A percentile compares a stretch with the other conserved stretches of the same genome.
These are phyloP conservation scores for Talaromyces sp. DNA, from an alignment of 2,329 filamentous ascomycete genomes.

Conservation along the genomic window DNA sequence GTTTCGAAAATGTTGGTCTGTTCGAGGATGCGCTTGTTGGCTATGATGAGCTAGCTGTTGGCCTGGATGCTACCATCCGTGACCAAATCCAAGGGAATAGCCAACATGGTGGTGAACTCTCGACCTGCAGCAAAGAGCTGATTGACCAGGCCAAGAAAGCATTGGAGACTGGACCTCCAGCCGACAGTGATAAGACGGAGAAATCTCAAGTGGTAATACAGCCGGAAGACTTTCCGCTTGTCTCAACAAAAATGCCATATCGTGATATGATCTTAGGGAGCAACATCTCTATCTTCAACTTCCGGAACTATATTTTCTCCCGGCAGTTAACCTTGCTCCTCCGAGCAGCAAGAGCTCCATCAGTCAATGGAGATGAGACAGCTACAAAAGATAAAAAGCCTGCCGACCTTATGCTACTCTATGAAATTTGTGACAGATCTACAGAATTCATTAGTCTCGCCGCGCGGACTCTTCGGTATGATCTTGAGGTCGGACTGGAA, in stretches of 20 bases:
- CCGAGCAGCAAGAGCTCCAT: constrained; percentile 70
- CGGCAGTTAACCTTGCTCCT: constrained; percentile 82
- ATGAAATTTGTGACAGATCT: constrained; percentile 81
- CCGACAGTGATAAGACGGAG: constrained; percentile 33
- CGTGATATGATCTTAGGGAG: constrained; percentile 90
- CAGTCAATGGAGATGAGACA: constrained; percentile 37
- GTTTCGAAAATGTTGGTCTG: constrained; percentile 93
- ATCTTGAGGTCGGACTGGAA: constrained; percentile 67
- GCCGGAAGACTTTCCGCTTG: constrained; percentile 43
- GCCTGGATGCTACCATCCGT: constrained; percentile 78
- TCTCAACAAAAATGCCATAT: constrained; percentile 73
- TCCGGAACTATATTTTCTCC: constrained; percentile 89
- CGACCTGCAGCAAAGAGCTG: constrained; percentile 73
- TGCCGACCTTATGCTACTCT: constrained; percentile 78
- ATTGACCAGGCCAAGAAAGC: constrained; percentile 61
- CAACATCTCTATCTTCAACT: constrained; percentile 95
- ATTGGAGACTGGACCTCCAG: constrained; percentile 41
- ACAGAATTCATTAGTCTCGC: constrained; percentile 82
- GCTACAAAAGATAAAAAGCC: constrained; percentile 59
- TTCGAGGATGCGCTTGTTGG: constrained; percentile 93
- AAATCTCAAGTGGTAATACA: constrained; percentile 33
- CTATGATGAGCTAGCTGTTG: constrained; percentile 90
- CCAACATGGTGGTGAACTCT: constrained; percentile 71
- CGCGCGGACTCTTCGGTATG: constrained; percentile 76
- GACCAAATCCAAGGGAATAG: constrained; percentile 68